Conservation (phyloP, 352 stramenopile genomes). For the Thraustochytrium striatum region DNA sequence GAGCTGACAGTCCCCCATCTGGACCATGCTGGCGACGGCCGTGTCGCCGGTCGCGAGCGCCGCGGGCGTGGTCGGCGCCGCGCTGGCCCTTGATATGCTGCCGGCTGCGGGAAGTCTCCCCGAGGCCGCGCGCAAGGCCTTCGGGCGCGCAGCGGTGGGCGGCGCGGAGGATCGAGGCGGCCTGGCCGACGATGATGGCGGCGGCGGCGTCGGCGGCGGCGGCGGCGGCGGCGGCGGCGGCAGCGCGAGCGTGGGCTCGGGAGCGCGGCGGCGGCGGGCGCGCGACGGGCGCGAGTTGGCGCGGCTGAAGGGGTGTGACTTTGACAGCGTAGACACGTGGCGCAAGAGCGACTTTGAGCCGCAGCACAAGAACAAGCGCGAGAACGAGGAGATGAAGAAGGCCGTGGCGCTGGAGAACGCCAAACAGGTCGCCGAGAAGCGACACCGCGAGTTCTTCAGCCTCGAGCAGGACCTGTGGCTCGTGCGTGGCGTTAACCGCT, state of each 20-base stretch:
- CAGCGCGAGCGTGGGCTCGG: background rate
- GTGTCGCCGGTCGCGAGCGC: no score
- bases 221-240: background rate
- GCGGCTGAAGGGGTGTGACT: conserved; percentile 21
- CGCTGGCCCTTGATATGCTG: no score
- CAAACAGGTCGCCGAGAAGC: background rate
- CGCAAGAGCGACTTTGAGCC: background rate
- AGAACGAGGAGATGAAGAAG: conserved; percentile 10
- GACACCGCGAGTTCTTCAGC: conserved; percentile 5
- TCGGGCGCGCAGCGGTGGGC: no score
- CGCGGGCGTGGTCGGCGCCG: no score
- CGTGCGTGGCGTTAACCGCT: background rate
- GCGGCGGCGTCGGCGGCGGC: background rate
- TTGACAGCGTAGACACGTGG: background rate
- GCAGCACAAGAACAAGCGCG: background rate
- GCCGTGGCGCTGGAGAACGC: background rate
- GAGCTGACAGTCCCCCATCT: no score
- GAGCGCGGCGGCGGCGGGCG: background rate
- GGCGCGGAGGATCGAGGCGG: no score
- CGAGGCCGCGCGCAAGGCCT: no score
- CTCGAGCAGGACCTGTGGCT: background rate
- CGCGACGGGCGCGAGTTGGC: background rate
- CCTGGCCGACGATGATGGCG: no score
- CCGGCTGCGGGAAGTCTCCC: no score
- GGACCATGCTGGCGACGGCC: no score